Conservation (phyloP, 306 rosid species). For the Geum urbanum region DNA sequence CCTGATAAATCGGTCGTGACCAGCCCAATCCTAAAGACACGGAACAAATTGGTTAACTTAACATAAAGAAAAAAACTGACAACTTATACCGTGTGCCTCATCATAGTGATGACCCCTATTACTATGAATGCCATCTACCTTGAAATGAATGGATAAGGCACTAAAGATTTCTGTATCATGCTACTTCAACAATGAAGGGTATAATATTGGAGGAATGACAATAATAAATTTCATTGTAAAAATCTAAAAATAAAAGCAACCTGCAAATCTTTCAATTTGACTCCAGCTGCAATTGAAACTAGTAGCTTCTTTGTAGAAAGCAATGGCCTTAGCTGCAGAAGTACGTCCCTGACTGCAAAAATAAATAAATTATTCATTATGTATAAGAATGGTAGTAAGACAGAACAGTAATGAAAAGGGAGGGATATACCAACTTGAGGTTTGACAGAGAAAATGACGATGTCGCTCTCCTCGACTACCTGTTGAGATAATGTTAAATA, state of each 20-base stretch:
- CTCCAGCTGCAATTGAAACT: slow-evolving; percentile 94
- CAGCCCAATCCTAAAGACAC: slow-evolving; percentile 73
- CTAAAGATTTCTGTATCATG: too few relatives aligned
- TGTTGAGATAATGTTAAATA: slow-evolving; percentile 21
- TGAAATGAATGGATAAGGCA: too few relatives aligned
- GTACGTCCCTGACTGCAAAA: slow-evolving; percentile 64
- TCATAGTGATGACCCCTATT: too few relatives aligned
- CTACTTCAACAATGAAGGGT: too few relatives aligned
- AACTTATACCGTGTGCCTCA: too few relatives aligned
- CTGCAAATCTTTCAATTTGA: slow-evolving; percentile 90
- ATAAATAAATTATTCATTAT: too few relatives aligned
- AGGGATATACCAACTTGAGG: slow-evolving; percentile 64
- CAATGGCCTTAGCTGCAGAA: slow-evolving; percentile 55
- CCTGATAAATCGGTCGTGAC: slow-evolving; percentile 61
- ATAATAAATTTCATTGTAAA: too few relatives aligned
- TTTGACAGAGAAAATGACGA: slow-evolving; percentile 81
- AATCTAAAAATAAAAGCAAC: slow-evolving; percentile 41
- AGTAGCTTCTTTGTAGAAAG: slow-evolving; percentile 74
- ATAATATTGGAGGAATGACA: too few relatives aligned
- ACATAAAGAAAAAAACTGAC: too few relatives aligned
- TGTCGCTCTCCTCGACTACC: slow-evolving; percentile 78
- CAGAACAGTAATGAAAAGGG: neutral
- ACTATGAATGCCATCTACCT: too few relatives aligned
- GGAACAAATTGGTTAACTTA: slow-evolving; percentile 7
- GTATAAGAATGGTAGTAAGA: too few relatives aligned